A percentile compares a stretch with the other conserved stretches of the same genome.
Evolutionary conservation across 441 rosid species (phyloP).

Genomic region (Syzygium malaccense): DNA sequence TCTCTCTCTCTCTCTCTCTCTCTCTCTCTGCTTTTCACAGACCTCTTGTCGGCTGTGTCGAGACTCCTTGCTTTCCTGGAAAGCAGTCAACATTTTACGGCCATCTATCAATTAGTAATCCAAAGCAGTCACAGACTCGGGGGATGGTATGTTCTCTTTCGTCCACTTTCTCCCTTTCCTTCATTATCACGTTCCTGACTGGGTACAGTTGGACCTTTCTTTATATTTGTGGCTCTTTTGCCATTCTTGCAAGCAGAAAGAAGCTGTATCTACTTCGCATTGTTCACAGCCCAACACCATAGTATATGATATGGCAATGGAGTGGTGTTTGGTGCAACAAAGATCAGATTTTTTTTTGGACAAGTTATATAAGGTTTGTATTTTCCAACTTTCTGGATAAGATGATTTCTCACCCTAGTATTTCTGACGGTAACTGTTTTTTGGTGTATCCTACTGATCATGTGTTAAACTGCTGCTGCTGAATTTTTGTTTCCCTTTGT

Average conservation of each 20-base stretch:
- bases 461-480: not conserved
- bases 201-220: not conserved
- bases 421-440: not conserved
- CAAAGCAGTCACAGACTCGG: constrained; percentile 39
- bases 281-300: constrained; percentile 80
- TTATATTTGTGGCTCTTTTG: not conserved
- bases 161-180: not conserved
- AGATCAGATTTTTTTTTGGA: constrained; percentile 28
- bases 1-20: not conserved
- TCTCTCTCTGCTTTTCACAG: constrained; percentile 23
- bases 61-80: constrained; percentile 36
- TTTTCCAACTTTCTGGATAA: not conserved
- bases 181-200: not conserved
- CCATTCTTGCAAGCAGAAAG: constrained; percentile 34
- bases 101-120: constrained; percentile 47
- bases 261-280: constrained; percentile 79
- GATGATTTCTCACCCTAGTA: not conserved
- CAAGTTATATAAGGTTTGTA: constrained; percentile 37
- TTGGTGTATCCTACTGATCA: not conserved
- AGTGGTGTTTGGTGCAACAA: constrained; percentile 59
- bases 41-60: constrained; percentile 64
- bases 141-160: constrained; percentile 35
- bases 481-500: not conserved
- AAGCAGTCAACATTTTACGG: constrained; percentile 52
- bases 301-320: constrained; percentile 84